phyloP scores from a whole-genome alignment of 2,329 filamentous ascomycete species.

The Fulvia fulva region DNA sequence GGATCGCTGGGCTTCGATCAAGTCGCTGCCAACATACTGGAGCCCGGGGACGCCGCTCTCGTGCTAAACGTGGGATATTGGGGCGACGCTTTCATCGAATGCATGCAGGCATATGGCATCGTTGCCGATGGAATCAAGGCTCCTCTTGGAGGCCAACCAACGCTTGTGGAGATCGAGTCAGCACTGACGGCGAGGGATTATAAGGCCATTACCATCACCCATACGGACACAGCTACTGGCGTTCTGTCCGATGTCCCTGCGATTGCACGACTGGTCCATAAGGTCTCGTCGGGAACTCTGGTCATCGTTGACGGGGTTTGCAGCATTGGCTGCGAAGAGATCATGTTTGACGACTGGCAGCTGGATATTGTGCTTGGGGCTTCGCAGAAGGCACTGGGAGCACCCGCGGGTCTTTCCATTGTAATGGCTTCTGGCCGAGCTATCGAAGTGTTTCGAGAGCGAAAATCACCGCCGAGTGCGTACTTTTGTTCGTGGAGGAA shows the following conservation, averaged over 20 bases:
- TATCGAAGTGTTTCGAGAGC: constrained; percentile 70
- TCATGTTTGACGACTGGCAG: constrained; percentile 90
- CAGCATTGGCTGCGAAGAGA: constrained; percentile 91
- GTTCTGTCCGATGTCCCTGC: constrained; percentile 85
- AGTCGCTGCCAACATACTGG: constrained; percentile 85
- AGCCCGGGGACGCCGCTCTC: constrained; percentile 81
- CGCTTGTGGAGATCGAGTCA: constrained; percentile 79
- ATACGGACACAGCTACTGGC: constrained; percentile 95
- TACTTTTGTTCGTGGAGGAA: constrained; percentile 97
- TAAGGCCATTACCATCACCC: constrained; percentile 88
- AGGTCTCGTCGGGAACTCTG: constrained; percentile 83
- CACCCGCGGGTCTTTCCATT: constrained; percentile 87
- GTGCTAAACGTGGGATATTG: constrained; percentile 97
- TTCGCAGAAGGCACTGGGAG: constrained; percentile 93
- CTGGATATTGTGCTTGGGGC: constrained; percentile 90
- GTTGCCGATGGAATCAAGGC: constrained; percentile 85
- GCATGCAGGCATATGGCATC: constrained; percentile 82
- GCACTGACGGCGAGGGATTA: constrained; percentile 85
- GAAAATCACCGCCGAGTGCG: constrained; percentile 74
- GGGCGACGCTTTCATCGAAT: constrained; percentile 86
- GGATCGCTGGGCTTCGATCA: constrained; percentile 96
- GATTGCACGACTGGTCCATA: constrained; percentile 74
- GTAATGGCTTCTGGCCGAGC: constrained; percentile 87
- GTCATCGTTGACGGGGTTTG: constrained; percentile 93
- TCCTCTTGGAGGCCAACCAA: constrained; percentile 78